Evolutionary conservation across 805 yeast genomes (phyloP), one percentile per base, ranked within the genome.

Genomic region (Blastobotrys robertii): DNA sequence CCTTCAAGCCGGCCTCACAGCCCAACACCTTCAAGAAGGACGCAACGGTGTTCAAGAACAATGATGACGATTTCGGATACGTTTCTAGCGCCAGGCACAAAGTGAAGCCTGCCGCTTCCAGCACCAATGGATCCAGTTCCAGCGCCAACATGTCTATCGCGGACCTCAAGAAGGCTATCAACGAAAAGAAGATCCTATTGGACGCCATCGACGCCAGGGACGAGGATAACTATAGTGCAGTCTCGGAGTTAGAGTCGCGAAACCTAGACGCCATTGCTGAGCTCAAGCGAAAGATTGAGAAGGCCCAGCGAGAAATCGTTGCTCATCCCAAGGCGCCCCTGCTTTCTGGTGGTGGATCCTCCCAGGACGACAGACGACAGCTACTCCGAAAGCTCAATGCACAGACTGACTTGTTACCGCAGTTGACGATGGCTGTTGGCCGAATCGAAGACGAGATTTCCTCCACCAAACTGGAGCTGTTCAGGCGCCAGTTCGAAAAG

Each of bases 391-490:
- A 75, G 53, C 73, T 88, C 52, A 75, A 76, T 48, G 60, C 60
- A n/a, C 69, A 83, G 42, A 76, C 85, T 10, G 84, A 79, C 44
- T 74, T 70, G 53, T 81, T 88, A 31, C 94, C 97, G 1, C 66
- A 66, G 34, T 69, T 92, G 44, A 75, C 88, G 40, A 64, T 74
- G 9, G 72, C 73, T 37, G 80, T 92, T 43, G 66, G 75, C 36
- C 58, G 71, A 28, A 72, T 81, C 30, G 94, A 85, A 51, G 73
- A 72, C 22, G 79, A 81, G 33, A 83, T 90, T 44, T 72, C 83
- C 11, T 63, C 67, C 19, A 74, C 81, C 1, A 84, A 79, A 52
- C 68, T 83, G 44, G 83, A 81, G 51, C 55, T 81, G 11, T 77
- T 74, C 58, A 77, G 80, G 52, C 60, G 72, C 31, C 62, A 69